phyloP scores from a whole-genome alignment of 345 rosid genomes.

The Brassica incana region DNA sequence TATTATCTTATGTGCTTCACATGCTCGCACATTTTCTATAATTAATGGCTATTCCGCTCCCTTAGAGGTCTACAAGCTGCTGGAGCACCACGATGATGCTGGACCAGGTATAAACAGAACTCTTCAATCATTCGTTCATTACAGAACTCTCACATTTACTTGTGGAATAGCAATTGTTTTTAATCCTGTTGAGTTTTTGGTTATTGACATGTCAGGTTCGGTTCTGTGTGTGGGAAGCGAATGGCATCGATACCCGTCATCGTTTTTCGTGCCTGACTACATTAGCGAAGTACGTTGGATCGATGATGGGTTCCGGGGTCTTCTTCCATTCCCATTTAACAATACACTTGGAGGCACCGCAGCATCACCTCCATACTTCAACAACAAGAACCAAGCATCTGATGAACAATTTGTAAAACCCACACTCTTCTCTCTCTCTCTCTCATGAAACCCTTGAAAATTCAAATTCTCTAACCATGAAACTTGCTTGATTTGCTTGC shows the following conservation, averaged over 20 bases:
- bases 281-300: slow-evolving; percentile 80
- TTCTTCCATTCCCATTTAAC: slow-evolving; percentile 92
- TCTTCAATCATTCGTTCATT: background rate
- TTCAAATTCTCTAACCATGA: background rate
- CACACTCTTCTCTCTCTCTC: background rate
- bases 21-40: slow-evolving; percentile 83
- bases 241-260: slow-evolving; percentile 97
- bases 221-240: slow-evolving; percentile 95
- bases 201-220: slow-evolving; percentile 53
- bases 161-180: background rate
- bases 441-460: background rate
- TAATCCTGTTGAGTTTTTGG: slow-evolving; percentile 4
- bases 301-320: slow-evolving; percentile 93
- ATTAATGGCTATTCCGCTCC: slow-evolving; percentile 90
- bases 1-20: slow-evolving; percentile 82
- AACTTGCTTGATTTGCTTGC: slow-evolving; percentile 9
- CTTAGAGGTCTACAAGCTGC: slow-evolving; percentile 76
- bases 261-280: slow-evolving; percentile 78
- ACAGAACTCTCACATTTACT: background rate
- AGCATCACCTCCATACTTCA: slow-evolving; percentile 83
- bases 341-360: slow-evolving; percentile 85
- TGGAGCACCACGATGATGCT: slow-evolving; percentile 88
- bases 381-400: slow-evolving; percentile 86
- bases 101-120: slow-evolving; percentile 54
- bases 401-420: slow-evolving; percentile 72